Base-by-base conservation (phyloP, 345 rosid species). In the Citrus sinensis region DNA sequence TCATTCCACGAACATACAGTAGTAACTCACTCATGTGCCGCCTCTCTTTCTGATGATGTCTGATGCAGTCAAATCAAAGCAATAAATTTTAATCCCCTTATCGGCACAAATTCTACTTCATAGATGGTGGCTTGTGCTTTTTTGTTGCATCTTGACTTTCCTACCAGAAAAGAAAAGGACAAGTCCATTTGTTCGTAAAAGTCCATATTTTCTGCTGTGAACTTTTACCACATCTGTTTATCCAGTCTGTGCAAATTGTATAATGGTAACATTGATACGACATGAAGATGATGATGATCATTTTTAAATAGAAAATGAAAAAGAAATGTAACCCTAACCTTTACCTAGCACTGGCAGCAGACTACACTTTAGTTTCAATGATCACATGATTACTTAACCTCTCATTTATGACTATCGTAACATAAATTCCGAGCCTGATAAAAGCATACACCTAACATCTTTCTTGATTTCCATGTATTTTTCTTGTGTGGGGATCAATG, bases 161-260 rank as follows among this genome's bases (percentile, higher is more conserved):
- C 77, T 76, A 73, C 86, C 82, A 30, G 61, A 24, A 78, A 76
- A 49, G 83, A 82, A 68, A 85, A 60, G 73, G 79, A 78, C 86
- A 62, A 64, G 55, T 6, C 71, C 11, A 54, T 30, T 62, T 42
- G 17, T 74, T 42, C 20, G 59, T 56, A 49, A 17, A 64, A 64
- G 71, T 64, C 71, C 32, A 29, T 6, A 5, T 30, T 75, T 61
- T 40, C 29, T 32, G 24, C 60, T 5, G 8, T 13, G 30, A 64
- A 64, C 56, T 25, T 61, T 5, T 75, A 63, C 77, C 74, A 2
- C 55, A 7, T 30, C 17, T 30, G 39, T 30, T 71, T 11, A 51
- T 11, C 19, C 9, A 51, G 60, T n/a, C 42, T 67, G 2, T 13
- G 30, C 25, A 27, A 17, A 40, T 1, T 40, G 71, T 16, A 67